Conservation (phyloP, 495 filamentous ascomycete genomes). For the Niebla homalea region DNA sequence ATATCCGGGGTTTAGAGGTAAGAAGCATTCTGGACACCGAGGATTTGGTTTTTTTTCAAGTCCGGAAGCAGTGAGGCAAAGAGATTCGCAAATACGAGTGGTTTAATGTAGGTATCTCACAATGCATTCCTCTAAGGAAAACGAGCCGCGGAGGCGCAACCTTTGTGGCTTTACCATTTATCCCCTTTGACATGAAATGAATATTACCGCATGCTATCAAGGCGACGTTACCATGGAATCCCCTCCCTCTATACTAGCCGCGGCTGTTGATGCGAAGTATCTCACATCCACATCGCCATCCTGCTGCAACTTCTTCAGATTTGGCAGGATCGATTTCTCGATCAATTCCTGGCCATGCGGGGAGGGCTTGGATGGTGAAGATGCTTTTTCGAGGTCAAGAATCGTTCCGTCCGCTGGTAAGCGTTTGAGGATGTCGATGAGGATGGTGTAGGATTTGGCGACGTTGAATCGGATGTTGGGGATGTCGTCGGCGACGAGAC, state of each 20-base stretch:
- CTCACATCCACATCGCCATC: constrained; percentile 97
- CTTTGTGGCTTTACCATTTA: neutral
- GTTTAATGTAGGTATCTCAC: neutral
- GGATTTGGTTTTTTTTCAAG: too few species aligned
- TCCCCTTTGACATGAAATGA: neutral
- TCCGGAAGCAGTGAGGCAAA: too few species aligned
- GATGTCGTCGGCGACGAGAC: constrained; percentile 83
- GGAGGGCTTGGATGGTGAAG: constrained; percentile 46
- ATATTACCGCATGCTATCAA: neutral
- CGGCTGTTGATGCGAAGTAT: constrained; percentile 75
- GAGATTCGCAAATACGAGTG: too few species aligned
- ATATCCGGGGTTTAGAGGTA: too few species aligned
- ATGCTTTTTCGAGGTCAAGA: constrained; percentile 66
- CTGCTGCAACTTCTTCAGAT: constrained; percentile 83
- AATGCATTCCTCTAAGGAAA: neutral
- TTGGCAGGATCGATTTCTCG: constrained; percentile 74
- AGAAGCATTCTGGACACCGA: too few species aligned
- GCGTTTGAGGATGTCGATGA: constrained; percentile 80
- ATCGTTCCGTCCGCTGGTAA: constrained; percentile 81
- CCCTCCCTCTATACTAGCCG: constrained; percentile 23
- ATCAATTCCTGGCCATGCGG: constrained; percentile 69
- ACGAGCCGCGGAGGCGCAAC: too few species aligned
- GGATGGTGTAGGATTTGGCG: constrained; percentile 84
- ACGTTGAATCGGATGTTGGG: constrained; percentile 99
- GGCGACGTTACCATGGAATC: constrained; percentile 26